Evolutionary conservation across 2,329 filamentous ascomycete species (phyloP).

Genomic region (Harringtonia aguacate): DNA sequence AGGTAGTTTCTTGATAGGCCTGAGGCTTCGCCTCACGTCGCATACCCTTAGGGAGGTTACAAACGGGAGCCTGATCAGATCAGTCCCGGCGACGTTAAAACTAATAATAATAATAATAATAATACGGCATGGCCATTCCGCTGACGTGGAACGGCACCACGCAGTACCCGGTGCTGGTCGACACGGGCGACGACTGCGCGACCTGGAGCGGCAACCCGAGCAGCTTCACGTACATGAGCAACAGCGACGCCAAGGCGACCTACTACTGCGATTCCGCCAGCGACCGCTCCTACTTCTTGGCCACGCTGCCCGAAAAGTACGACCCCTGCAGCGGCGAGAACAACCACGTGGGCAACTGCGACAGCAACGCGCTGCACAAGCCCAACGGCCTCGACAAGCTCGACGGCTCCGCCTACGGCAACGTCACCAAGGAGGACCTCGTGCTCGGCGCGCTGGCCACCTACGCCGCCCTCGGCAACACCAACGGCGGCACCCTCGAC

Average conservation of each 20-base stretch:
- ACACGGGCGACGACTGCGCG: neutral
- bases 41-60: too few species aligned
- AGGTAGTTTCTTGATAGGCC: too few species aligned
- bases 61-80: too few species aligned
- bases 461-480: neutral
- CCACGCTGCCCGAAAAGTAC: neutral
- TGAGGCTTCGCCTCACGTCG: too few species aligned
- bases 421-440: neutral
- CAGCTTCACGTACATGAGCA: neutral
- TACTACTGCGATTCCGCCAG: neutral
- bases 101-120: too few species aligned
- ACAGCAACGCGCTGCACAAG: conserved; percentile 17
- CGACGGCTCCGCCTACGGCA: conserved; percentile 18
- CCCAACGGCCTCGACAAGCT: conserved; percentile 24
- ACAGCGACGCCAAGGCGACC: neutral
- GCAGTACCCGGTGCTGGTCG: neutral
- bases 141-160: neutral
- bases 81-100: too few species aligned
- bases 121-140: neutral
- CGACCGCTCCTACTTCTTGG: neutral
- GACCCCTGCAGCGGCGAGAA: neutral
- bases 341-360: conserved; percentile 9
- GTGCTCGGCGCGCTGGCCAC: neutral
- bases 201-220: neutral
- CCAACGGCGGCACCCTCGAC: neutral